These are phyloP conservation scores for Cutaneotrichosporon mucoides DNA, from an alignment of 1,284 basidiomycete species.

Conservation along the genomic window DNA sequence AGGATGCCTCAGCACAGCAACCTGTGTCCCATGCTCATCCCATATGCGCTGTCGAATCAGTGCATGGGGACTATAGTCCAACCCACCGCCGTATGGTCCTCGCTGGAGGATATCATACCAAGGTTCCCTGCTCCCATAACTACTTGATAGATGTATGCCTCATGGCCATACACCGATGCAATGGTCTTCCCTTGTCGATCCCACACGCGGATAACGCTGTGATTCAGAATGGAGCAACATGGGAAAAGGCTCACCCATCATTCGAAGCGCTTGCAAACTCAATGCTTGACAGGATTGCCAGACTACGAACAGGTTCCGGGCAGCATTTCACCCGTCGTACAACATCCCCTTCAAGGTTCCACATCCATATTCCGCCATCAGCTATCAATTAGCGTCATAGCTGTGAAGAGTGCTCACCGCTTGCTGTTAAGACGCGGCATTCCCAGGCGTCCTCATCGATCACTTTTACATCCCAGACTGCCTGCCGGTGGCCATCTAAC, in stretches of 20 bases:
- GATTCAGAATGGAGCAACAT: no score
- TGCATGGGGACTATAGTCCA: no score
- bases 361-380: not conserved
- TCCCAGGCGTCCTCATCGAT: not conserved
- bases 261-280: not conserved
- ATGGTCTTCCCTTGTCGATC: no score
- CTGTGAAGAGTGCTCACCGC: not conserved
- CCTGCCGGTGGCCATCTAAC: not conserved
- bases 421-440: not conserved
- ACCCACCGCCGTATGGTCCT: not conserved
- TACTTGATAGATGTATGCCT: not conserved
- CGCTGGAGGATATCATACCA: not conserved
- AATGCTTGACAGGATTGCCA: not conserved
- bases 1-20: not conserved
- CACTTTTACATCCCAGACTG: not conserved
- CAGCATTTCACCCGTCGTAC: not conserved
- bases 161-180: not conserved
- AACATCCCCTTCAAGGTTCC: not conserved
- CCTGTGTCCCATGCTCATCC: not conserved
- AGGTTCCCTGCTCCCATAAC: no score
- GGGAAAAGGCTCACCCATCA: not conserved
- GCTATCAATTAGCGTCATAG: not conserved
- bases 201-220: no score
- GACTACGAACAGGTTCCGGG: not conserved
- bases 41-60: not conserved